These are phyloP conservation scores for Pleurotus cornucopiae DNA, from an alignment of 768 basidiomycete genomes.

Conservation along the genomic window DNA sequence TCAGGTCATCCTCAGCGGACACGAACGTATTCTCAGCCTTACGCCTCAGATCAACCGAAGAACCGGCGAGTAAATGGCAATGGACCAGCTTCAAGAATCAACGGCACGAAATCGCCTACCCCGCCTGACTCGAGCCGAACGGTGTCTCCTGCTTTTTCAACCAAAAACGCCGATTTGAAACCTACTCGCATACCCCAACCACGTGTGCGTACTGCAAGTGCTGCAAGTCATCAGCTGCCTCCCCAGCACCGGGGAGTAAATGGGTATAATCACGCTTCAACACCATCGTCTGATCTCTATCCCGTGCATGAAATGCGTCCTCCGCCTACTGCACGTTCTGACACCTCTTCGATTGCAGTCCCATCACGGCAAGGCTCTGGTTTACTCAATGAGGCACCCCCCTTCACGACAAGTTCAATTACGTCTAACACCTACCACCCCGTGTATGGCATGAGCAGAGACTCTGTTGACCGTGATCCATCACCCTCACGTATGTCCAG, in stretches of 20 bases:
- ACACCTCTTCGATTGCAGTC: conserved; percentile 25
- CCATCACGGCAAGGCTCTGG: conserved; percentile 37
- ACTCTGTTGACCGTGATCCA: conserved; percentile 28
- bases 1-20: conserved; percentile 36
- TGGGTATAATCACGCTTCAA: conserved; percentile 15
- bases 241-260: conserved; percentile 11
- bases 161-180: conserved; percentile 31
- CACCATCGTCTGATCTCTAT: conserved; percentile 19
- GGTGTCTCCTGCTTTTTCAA: conserved; percentile 30
- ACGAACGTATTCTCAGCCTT: conserved; percentile 66
- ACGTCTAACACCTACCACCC: conserved; percentile 38
- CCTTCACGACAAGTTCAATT: conserved; percentile 45
- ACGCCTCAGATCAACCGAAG: conserved; percentile 33
- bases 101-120: conserved; percentile 25
- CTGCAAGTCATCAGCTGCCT: conserved; percentile 15
- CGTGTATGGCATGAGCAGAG: conserved; percentile 21
- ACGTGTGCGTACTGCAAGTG: conserved; percentile 14
- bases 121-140: conserved; percentile 34
- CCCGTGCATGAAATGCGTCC: conserved; percentile 18
- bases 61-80: conserved; percentile 12
- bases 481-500: conserved; percentile 52
- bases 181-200: conserved; percentile 53
- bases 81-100: conserved; percentile 14
- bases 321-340: conserved; percentile 21
- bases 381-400: conserved; percentile 61